phyloP scores from a whole-genome alignment of 1,284 basidiomycete genomes.

The Ganoderma boninense region DNA sequence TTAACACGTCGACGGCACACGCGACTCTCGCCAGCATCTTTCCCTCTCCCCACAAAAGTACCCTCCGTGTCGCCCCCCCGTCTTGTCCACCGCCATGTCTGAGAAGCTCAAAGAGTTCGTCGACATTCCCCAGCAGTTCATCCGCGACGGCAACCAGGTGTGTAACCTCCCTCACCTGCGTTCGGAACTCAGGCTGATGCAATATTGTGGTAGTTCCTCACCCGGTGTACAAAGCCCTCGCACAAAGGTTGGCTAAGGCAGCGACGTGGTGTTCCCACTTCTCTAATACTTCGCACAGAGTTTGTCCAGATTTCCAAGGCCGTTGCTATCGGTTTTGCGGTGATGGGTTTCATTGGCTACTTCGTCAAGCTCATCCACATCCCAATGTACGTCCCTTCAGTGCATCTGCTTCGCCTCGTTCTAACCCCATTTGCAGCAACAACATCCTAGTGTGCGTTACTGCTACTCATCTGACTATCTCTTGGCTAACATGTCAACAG shows the following conservation, averaged over 20 bases:
- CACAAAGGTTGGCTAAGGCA: constrained; percentile 75
- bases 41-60: constrained; percentile 31
- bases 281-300: constrained; percentile 57
- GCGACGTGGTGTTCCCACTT: neutral
- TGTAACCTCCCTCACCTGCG: constrained; percentile 35
- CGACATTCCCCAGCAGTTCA: constrained; percentile 92
- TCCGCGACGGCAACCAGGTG: constrained; percentile 94
- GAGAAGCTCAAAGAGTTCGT: constrained; percentile 92
- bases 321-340: constrained; percentile 92
- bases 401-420: constrained; percentile 11
- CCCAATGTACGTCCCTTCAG: constrained; percentile 78
- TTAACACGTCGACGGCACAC: constrained; percentile 38
- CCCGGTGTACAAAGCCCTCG: constrained; percentile 97
- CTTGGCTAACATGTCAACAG: constrained; percentile 16
- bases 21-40: constrained; percentile 25
- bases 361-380: constrained; percentile 97
- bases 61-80: constrained; percentile 14
- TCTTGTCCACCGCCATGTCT: constrained; percentile 66
- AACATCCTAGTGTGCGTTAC: constrained; percentile 91
- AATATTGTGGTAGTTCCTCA: constrained; percentile 77
- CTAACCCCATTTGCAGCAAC: constrained; percentile 66
- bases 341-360: constrained; percentile 99
- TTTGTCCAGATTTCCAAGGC: constrained; percentile 93
- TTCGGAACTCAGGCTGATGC: neutral
- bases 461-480: neutral